Conservation (phyloP, 306 rosid genomes). For the Lupinus albus region DNA sequence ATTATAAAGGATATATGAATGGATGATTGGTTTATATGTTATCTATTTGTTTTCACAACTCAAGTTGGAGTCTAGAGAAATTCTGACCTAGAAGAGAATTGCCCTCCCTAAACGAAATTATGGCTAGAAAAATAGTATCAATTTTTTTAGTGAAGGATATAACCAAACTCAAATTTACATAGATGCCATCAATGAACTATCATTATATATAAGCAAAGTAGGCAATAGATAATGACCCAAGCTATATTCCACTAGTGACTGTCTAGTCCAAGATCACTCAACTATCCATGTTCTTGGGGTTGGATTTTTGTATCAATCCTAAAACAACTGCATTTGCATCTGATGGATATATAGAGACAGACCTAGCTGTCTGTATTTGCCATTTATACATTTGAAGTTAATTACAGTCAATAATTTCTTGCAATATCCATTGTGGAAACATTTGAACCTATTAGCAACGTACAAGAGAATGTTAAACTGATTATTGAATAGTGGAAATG, state of each 20-base stretch:
- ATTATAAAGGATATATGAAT: no score
- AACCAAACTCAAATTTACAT: no score
- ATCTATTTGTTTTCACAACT: no score
- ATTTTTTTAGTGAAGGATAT: no score
- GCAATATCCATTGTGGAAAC: conserved; percentile 1
- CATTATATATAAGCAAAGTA: conserved; percentile 7
- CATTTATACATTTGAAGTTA: background rate
- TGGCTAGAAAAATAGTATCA: no score
- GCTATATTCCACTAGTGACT: background rate
- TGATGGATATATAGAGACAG: background rate
- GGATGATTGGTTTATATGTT: no score
- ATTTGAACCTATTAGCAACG: background rate
- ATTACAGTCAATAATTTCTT: conserved; percentile 2
- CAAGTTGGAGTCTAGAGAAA: no score
- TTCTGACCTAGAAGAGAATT: no score
- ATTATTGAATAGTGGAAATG: background rate
- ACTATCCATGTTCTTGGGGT: background rate
- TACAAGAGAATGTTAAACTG: background rate
- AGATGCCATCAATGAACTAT: background rate
- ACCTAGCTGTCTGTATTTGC: no score
- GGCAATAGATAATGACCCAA: conserved; percentile 16
- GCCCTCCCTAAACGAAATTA: no score
- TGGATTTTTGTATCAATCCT: conserved; percentile 6
- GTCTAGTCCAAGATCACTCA: conserved; percentile 9
- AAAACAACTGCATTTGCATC: background rate